Base-by-base conservation (phyloP, 352 stramenopile species). In the Pythium monospermum region DNA sequence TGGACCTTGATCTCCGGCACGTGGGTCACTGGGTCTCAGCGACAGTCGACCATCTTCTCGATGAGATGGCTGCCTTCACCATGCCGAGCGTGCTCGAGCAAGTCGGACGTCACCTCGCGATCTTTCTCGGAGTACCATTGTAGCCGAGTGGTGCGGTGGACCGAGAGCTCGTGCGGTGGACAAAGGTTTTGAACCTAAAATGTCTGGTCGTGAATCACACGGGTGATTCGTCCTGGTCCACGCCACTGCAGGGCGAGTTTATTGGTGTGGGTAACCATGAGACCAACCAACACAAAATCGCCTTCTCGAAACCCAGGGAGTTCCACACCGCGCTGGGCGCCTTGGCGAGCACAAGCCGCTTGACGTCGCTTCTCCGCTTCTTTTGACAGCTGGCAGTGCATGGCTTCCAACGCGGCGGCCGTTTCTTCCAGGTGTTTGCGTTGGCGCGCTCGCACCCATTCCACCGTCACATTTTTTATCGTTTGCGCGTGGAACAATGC, bases 1-100 rank as follows among this genome's bases (percentile, higher is more conserved):
- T 52, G 36, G 19, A 42, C 31, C 16, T 25, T n/a, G 22, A 52
- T 25, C 22, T 52, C 19, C 4, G 21, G 33, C 31, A 26, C 22
- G 45, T 42, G 31, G 6, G 45, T 25, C 15, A 32, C 45, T 16
- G 42, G 42, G 1, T 32, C 33, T 22, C 32, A 33, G 18, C 45
- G 18, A 6, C 31, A 19, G 15, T 42, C 45, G 21, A 52, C 19
- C 8, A 52, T 21, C 15, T 52, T 13, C 18, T 52, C 31, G 5
- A 52, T 21, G 31, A 52, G 45, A 23, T 52, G 45, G 3, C 45
- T 32, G 31, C 31, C 45, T 52, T 52, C 45, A 8, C 31, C 42
- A 32, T 52, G 33, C 1, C 32, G 45, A 28, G 42, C 45, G 32
- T 43, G 32, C 15, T 52, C 45, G 21, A 38, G 1, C 4, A 52